Conservation (phyloP, 371 early-diverging fungal genomes). For the Mucor piriformis region DNA sequence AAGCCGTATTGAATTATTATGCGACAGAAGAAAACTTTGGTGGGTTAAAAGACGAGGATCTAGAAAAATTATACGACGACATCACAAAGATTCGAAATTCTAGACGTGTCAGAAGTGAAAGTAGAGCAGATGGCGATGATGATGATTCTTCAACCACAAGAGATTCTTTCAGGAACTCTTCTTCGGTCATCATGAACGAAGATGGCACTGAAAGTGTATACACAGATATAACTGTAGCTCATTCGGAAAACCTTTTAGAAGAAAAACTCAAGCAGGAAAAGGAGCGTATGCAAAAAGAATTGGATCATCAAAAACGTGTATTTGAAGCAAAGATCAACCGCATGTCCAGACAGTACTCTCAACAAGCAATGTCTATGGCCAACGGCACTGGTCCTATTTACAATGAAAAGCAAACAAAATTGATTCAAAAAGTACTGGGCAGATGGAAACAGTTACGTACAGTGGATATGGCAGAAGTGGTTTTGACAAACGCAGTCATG, state of each 20-base stretch:
- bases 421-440: slow-evolving; percentile 53
- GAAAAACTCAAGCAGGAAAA: slow-evolving; percentile 58
- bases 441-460: slow-evolving; percentile 68
- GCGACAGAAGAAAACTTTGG: slow-evolving; percentile 48
- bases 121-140: slow-evolving; percentile 49
- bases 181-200: slow-evolving; percentile 33
- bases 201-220: slow-evolving; percentile 52
- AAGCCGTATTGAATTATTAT: slow-evolving; percentile 62
- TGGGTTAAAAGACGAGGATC: slow-evolving; percentile 61
- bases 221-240: slow-evolving; percentile 41
- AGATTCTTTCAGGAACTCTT: slow-evolving; percentile 50
- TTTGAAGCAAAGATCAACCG: slow-evolving; percentile 55
- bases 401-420: slow-evolving; percentile 47
- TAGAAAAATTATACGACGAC: slow-evolving; percentile 62
- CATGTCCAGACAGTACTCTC: slow-evolving; percentile 44
- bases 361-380: slow-evolving; percentile 33
- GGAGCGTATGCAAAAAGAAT: slow-evolving; percentile 58
- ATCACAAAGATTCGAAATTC: slow-evolving; percentile 57
- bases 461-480: slow-evolving; percentile 75
- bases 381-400: slow-evolving; percentile 31
- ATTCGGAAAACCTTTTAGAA: slow-evolving; percentile 37
- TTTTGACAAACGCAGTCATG: slow-evolving; percentile 70
- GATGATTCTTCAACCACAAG: slow-evolving; percentile 55
- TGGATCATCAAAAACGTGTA: slow-evolving; percentile 50
- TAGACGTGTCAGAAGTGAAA: slow-evolving; percentile 57